Evolutionary conservation across 208 protist genomes (phyloP).

Genomic region (Leptomonas pyrrhocoris): DNA sequence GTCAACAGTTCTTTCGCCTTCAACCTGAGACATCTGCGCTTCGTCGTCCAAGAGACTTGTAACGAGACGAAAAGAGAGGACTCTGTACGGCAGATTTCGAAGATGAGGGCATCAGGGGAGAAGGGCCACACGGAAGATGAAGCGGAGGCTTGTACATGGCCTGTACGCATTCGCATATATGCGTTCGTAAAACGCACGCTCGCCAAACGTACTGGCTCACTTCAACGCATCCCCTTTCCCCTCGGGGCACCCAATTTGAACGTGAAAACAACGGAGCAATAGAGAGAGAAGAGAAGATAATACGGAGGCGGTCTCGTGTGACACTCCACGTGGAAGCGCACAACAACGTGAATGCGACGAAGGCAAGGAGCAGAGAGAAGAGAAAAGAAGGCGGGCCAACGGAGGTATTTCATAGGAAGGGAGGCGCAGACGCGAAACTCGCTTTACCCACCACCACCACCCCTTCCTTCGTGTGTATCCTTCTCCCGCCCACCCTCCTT

Average conservation of each 20-base stretch:
- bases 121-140: too few species aligned
- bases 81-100: too few species aligned
- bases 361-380: constrained; percentile 5
- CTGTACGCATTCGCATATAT: too few species aligned
- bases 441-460: too few species aligned
- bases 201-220: too few species aligned
- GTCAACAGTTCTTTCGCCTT: too few species aligned
- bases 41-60: too few species aligned
- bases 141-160: too few species aligned
- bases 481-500: neutral
- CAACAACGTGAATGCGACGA: neutral
- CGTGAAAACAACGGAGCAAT: neutral
- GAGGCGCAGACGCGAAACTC: neutral
- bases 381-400: neutral
- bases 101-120: too few species aligned
- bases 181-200: too few species aligned
- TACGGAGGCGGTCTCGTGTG: neutral
- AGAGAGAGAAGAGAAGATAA: constrained; percentile 19
- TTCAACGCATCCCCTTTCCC: neutral
- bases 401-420: neutral
- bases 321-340: neutral
- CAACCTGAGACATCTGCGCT: too few species aligned
- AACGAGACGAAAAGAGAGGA: too few species aligned
- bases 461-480: constrained; percentile 6
- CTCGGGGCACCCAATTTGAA: neutral